Base-by-base conservation (phyloP, 805 yeast genomes). In the Saturnispora mendoncae region DNA sequence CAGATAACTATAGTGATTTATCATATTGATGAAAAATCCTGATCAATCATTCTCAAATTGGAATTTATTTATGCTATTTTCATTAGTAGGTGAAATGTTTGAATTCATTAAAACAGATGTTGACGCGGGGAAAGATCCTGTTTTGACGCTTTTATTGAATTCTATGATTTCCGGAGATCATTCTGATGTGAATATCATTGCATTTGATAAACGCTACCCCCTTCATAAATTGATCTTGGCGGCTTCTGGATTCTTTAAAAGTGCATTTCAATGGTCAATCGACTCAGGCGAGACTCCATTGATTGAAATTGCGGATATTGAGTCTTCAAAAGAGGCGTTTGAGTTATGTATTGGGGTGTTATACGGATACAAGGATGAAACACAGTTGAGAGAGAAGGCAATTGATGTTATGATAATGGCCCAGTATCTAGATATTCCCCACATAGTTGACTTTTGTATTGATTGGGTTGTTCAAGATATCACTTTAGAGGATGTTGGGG, bases 321-420 rank as follows among this genome's bases (percentile, higher is more conserved):
- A 62, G 33, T 67, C 68, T 37, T 64, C 71, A 0, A 60, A 60
- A 39, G 64, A 65, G 17, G 65, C 75, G 4, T 72, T 75, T 51
- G 77, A 73, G 35, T 51, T 68, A 18, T 74, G 73, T 0, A 50
- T 75, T 2, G 65, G 67, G 1, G 47, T 69, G 31, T 54, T 74
- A 10, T 74, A 74, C 48, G 78, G 79, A 1, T 65, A 63, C 1
- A 36, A 51, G 3, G 62, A 65, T 38, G 35, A 51, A 4, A 51
- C 51, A 17, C 54, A 56, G 13, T 71, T 67, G 37, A 55, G 51
- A 17, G 45, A 54, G 19, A 56, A 62, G n/a, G 61, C 74, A 1
- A 55, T 61, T 39, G 61, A 61, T 14, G 59, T 73, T 65, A 62
- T 74, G 41, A 73, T 74, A 1, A 57, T 69, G 13, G 76, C 77